Conservation (phyloP, 805 yeast species). For the Komagataella ulmi region DNA sequence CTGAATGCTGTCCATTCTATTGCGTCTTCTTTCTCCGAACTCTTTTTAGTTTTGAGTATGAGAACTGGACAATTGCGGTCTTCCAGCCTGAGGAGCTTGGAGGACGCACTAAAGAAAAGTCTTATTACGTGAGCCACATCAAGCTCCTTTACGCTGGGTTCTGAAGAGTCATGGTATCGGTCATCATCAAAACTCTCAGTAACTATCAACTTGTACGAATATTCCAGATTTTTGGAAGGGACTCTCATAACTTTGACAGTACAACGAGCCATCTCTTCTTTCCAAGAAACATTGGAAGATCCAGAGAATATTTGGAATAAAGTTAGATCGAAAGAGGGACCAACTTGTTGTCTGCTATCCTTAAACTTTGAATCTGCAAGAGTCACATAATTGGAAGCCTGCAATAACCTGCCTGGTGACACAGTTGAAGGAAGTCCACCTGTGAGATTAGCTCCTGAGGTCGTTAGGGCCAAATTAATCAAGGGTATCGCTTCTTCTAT, state of each 20-base stretch:
- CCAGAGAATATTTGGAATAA: constrained; percentile 53
- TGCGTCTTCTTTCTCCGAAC: constrained; percentile 8
- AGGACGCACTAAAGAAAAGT: not conserved
- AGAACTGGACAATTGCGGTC: constrained; percentile 54
- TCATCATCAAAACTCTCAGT: not conserved
- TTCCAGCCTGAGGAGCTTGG: constrained; percentile 32
- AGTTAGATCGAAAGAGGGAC: constrained; percentile 45
- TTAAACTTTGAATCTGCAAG: constrained; percentile 20
- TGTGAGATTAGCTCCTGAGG: constrained; percentile 52
- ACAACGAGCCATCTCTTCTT: constrained; percentile 54
- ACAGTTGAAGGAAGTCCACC: constrained; percentile 34
- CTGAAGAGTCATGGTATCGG: not conserved
- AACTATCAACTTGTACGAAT: not conserved
- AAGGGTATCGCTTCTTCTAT: constrained; percentile 63
- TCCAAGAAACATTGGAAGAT: constrained; percentile 51
- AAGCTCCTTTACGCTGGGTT: not conserved
- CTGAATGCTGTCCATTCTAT: constrained; percentile 44
- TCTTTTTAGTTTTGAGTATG: constrained; percentile 34
- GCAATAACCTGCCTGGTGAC: constrained; percentile 55
- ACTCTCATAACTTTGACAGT: constrained; percentile 31
- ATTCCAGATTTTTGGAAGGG: constrained; percentile 60
- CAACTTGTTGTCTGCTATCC: constrained; percentile 24
- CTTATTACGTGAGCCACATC: not conserved
- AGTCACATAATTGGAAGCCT: constrained; percentile 36
- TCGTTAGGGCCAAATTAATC: constrained; percentile 48